Base-by-base conservation (phyloP, 2,329 filamentous ascomycete species). In the Arthroderma uncinatum region DNA sequence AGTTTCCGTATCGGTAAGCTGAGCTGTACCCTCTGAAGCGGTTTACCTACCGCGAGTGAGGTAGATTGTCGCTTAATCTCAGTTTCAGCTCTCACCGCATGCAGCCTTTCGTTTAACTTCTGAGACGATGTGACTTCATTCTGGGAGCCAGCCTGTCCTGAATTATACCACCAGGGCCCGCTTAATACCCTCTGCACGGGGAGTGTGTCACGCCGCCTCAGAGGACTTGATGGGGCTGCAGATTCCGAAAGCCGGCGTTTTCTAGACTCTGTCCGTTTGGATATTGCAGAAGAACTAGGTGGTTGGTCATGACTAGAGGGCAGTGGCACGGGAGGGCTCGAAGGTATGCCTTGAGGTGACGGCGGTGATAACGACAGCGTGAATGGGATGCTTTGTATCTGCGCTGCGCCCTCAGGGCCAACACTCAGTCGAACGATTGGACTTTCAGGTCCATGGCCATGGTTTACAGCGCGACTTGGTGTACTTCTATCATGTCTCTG, bases 351-450 rank as follows among this genome's bases (percentile, higher is more conserved):
- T 30, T 37, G 34, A 25, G 21, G n/a, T 19, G 34, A 37, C 16
- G 19, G 23, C 30, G 53, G 37, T 28, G 34, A 34, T 28, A 33
- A 42, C 8, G 37, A 30, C 10, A 10, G 4, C 19, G 14, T 6
- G 16, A 16, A 12, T 9, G 12, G 34, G 9, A 55, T 21, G 44
- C 53, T 56, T 5, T 58, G 58, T 56, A 67, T 61, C 36, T 62
- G 61, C 44, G 65, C 64, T 21, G 63, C 65, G 33, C 62, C 60
- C 40, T 63, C 59, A 2, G 58, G 48, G 6, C 62, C 64, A 23
- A 67, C 59, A 25, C 53, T 64, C 40, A 67, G 57, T 21, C 58
- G 60, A 25, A 67, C 55, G 2, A 67, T 9, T 1, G 54, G 39
- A 12, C 60, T 59, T 34, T 53, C 54, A 36, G 57, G 16, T 21